Percentiles rank a stretch among this genome's conserved stretches.
Evolutionary conservation across 2,329 filamentous ascomycete genomes (phyloP).

Genomic region (Ophiostoma novo-ulmi): DNA sequence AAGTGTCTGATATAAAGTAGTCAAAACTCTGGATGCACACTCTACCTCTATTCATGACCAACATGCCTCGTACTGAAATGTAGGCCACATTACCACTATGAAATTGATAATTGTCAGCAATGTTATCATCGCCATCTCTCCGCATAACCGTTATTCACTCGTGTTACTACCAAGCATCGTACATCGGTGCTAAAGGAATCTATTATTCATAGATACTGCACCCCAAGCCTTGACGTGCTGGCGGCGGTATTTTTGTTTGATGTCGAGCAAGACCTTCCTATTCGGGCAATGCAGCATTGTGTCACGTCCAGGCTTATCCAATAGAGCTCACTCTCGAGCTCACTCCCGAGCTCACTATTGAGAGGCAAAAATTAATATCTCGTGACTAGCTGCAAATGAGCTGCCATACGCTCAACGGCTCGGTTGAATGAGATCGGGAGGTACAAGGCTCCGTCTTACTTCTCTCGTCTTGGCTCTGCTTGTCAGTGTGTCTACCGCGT

Average conservation of each 20-base stretch:
- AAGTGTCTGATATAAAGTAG: background rate
- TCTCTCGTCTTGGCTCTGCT: background rate
- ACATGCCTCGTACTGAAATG: background rate
- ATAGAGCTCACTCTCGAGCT: background rate
- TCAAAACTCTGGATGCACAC: no score
- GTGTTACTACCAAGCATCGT: background rate
- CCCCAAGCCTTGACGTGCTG: background rate
- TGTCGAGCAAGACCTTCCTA: constrained; percentile 20
- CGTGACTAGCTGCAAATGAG: background rate
- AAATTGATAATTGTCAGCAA: background rate
- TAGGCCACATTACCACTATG: background rate
- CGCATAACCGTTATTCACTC: background rate
- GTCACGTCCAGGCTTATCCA: background rate
- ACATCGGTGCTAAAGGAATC: background rate
- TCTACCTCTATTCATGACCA: background rate
- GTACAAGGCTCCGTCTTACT: background rate
- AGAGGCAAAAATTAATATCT: background rate
- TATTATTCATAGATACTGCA: constrained; percentile 19
- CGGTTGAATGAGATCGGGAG: background rate
- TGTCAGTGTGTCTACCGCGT: background rate
- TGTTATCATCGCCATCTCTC: background rate
- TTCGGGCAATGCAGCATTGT: constrained; percentile 17
- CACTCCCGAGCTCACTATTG: background rate
- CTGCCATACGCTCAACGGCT: background rate
- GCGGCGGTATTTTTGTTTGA: background rate